Evolutionary conservation across 768 basidiomycete species (phyloP).

Genomic region (Leccinum ochraceum): DNA sequence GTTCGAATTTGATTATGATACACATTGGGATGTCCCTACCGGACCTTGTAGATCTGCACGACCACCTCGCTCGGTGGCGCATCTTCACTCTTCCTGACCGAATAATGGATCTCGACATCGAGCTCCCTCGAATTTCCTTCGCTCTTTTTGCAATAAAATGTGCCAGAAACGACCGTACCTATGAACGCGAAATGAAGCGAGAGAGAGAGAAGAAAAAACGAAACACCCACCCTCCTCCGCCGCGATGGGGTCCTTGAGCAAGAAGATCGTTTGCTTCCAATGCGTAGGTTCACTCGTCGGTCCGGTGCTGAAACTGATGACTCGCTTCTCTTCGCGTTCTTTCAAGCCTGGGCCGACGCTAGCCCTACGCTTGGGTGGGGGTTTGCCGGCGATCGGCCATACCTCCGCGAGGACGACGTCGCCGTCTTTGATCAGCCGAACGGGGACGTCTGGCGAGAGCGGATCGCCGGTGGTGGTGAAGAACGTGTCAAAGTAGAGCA

Average conservation of each 20-base stretch:
- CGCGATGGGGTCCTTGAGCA: constrained; percentile 76
- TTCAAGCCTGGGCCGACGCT: constrained; percentile 49
- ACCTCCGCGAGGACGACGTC: constrained; percentile 68
- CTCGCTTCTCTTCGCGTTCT: constrained; percentile 39
- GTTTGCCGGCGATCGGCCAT: constrained; percentile 75
- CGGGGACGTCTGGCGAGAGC: constrained; percentile 51
- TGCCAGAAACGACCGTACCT: constrained; percentile 78
- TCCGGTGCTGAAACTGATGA: constrained; percentile 87
- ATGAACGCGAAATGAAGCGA: background rate
- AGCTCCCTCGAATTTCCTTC: constrained; percentile 81
- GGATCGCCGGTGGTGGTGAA: constrained; percentile 66
- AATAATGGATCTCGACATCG: constrained; percentile 87
- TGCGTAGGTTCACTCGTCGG: constrained; percentile 87
- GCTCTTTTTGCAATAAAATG: constrained; percentile 84
- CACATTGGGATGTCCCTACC: constrained; percentile 38
- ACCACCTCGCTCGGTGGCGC: constrained; percentile 43
- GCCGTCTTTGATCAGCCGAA: constrained; percentile 59
- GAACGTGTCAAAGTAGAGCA: constrained; percentile 95
- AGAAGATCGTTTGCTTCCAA: constrained; percentile 94
- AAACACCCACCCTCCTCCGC: constrained; percentile 65
- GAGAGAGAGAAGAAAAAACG: background rate
- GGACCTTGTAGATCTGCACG: constrained; percentile 79
- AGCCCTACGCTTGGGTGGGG: constrained; percentile 57
- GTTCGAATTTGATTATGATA: background rate
- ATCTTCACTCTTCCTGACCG: constrained; percentile 43